These are phyloP conservation scores for Naegleria lovaniensis DNA, from an alignment of 208 protist species.

Conservation along the genomic window DNA sequence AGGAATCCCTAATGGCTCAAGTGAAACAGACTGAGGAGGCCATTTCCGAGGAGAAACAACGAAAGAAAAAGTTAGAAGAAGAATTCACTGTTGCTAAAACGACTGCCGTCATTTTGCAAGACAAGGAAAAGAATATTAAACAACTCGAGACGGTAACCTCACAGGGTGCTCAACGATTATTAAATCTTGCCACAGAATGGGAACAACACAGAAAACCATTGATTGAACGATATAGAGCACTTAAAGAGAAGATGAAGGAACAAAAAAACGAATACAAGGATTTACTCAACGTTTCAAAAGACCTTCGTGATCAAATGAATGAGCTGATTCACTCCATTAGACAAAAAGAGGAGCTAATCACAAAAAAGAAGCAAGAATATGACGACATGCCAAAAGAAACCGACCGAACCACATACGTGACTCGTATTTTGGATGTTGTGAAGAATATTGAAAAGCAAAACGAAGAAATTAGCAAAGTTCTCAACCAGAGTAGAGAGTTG, in stretches of 20 bases:
- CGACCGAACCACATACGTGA: not conserved
- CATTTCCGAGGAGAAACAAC: not conserved
- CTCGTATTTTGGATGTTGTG: constrained; percentile 10
- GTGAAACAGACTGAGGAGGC: not conserved
- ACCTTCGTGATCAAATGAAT: not conserved
- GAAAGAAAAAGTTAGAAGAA: constrained; percentile 1
- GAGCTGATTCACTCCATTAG: not conserved
- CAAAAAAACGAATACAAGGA: not conserved
- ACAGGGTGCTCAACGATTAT: not conserved
- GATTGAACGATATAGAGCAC: not conserved
- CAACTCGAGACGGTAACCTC: not conserved
- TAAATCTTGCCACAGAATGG: constrained; percentile 11
- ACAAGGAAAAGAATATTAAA: constrained; percentile 26
- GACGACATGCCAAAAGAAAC: not conserved
- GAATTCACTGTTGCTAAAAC: not conserved
- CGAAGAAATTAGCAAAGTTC: constrained; percentile 8
- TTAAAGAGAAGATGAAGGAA: not conserved
- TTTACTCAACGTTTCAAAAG: not conserved
- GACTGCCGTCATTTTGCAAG: not conserved
- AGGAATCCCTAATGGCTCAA: not conserved
- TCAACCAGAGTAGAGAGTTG: not conserved
- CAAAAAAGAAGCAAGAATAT: not conserved
- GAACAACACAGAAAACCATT: constrained; percentile 12
- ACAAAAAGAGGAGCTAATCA: not conserved
- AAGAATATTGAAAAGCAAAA: constrained; percentile 27